Evolutionary conservation across 2,329 filamentous ascomycete species (phyloP).

Genomic region (Scedosporium boydii): DNA sequence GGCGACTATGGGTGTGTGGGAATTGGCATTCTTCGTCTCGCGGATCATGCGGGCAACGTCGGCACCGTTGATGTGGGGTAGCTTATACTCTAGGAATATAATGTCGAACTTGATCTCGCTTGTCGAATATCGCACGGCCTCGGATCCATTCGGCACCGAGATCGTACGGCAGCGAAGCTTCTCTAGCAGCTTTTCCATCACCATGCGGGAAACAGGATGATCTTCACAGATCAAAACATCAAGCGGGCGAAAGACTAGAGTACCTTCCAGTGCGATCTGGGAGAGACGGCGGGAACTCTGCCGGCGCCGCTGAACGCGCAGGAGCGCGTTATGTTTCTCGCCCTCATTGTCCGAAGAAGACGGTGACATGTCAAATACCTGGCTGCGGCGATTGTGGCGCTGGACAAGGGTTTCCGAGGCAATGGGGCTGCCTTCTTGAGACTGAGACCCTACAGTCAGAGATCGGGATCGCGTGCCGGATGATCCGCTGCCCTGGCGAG

Average conservation of each 20-base stretch:
- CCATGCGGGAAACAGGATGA: constrained; percentile 89
- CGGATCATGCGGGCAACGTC: constrained; percentile 97
- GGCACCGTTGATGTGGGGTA: constrained; percentile 88
- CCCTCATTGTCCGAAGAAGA: constrained; percentile 98
- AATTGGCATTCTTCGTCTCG: constrained; percentile 91
- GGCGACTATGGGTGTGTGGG: constrained; percentile 87
- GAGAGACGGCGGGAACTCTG: constrained; percentile 93
- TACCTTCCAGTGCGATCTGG: constrained; percentile 76
- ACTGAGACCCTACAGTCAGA: constrained; percentile 87
- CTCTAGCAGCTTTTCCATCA: constrained; percentile 97
- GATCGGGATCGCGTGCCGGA: constrained; percentile 64
- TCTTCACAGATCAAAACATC: constrained; percentile 97
- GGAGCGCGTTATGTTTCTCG: constrained; percentile 77
- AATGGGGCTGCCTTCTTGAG: constrained; percentile 80
- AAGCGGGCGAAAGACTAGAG: constrained; percentile 78
- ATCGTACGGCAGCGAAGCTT: constrained; percentile 93
- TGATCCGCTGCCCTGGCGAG: constrained; percentile 50
- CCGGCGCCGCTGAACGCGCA: constrained; percentile 87
- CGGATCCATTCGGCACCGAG: constrained; percentile 78
- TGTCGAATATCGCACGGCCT: constrained; percentile 87
- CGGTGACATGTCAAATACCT: constrained; percentile 91
- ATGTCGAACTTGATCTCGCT: constrained; percentile 98
- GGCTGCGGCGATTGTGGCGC: constrained; percentile 85
- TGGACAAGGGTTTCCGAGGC: constrained; percentile 57
- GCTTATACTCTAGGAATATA: constrained; percentile 94